A percentile compares a stretch with the other conserved stretches of the same genome.
Conservation (phyloP, 179 eudicot species). For the Sideroxylon spinosum region DNA sequence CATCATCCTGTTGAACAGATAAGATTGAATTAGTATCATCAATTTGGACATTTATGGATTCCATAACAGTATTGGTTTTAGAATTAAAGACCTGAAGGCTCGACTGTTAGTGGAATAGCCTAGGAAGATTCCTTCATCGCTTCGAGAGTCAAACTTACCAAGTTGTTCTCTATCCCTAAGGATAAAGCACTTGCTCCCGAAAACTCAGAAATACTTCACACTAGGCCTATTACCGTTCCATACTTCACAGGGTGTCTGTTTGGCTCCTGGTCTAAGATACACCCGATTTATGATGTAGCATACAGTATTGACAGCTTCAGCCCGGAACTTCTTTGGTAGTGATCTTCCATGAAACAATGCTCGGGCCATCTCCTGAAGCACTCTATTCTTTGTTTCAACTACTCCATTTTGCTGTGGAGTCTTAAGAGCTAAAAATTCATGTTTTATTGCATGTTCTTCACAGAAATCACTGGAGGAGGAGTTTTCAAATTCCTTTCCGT, state of each 20-base stretch:
- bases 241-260: neutral
- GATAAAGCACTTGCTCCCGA: too few species aligned
- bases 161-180: too few species aligned
- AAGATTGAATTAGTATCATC: neutral
- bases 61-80: too few species aligned
- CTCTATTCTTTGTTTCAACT: neutral
- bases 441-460: neutral
- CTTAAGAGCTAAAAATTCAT: neutral
- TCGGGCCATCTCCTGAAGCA: neutral
- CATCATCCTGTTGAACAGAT: neutral
- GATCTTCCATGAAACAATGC: neutral
- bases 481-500: neutral
- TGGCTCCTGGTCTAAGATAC: neutral
- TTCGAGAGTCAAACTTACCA: too few species aligned
- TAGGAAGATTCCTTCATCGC: neutral
- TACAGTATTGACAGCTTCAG: neutral
- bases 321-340: neutral
- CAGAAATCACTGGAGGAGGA: neutral
- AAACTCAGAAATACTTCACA: too few species aligned
- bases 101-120: neutral
- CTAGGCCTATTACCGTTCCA: too few species aligned
- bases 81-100: too few species aligned
- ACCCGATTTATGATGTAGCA: neutral
- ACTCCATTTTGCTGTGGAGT: neutral
- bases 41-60: too few species aligned